Base-by-base conservation (phyloP, 169 alveolate genomes). In the Plasmodium vivax region DNA sequence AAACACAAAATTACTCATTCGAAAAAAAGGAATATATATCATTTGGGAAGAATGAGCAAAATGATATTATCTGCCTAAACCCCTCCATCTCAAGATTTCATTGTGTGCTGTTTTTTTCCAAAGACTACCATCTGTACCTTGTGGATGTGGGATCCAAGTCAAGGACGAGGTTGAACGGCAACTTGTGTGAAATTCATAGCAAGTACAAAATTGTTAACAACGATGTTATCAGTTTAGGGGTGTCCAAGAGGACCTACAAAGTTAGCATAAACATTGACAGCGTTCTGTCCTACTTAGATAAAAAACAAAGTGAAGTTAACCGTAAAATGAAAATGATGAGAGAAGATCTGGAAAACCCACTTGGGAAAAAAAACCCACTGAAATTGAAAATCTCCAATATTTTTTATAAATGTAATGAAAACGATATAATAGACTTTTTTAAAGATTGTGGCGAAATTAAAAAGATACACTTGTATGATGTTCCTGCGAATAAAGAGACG, bases 71-170 rank as follows among this genome's bases (percentile, higher is more conserved):
- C 41, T 92, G 95, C 56, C 41, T 92, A 34, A 92, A 92, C n/a
- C 95, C 95, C 45, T 92, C 95, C 27, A 92, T 92, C 43, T 92
- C 95, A 4, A 81, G 95, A 72, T 91, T 81, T 68, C 95, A 91
- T 41, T 91, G 95, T 82, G 41, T 91, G 23, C 45, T 91, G 43
- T 91, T 27, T 82, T 79, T 91, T 56, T 81, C 84, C 3, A 82
- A 91, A 74, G 92, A 91, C 51, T 91, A 71, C 77, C 83, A 82
- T 47, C 92, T 91, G 23, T 91, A 91, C 38, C 58, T 91, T 30
- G 56, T 91, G 54, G 95, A 91, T 82, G 95, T 91, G 9, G 95
- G 95, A 58, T 91, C 95, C 16, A 91, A 91, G 75, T 62, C 95
- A 14, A 73, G 92, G 75, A 91, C 95, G 38, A 91, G 58, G 75